A percentile compares a stretch with the other conserved stretches of the same genome.
These are phyloP conservation scores for Sphaerulina vaccinii DNA, from an alignment of 2,329 filamentous ascomycete genomes.

Conservation along the genomic window DNA sequence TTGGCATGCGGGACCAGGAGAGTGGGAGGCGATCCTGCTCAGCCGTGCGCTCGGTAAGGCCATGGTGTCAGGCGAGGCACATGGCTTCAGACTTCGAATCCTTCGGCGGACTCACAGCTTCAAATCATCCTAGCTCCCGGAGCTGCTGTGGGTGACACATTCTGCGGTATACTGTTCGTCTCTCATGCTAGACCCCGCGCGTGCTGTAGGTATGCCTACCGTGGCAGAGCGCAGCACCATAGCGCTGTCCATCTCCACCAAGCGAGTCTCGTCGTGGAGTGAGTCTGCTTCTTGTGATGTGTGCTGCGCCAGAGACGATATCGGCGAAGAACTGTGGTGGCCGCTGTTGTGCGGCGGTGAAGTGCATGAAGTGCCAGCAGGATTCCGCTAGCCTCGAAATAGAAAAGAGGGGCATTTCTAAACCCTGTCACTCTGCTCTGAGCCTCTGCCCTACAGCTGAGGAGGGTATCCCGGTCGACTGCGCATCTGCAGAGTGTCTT, in stretches of 20 bases:
- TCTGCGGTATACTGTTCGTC: constrained; percentile 2
- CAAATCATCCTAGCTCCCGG: neutral
- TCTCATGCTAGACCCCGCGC: neutral
- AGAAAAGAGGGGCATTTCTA: no score
- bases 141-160: constrained; percentile 9
- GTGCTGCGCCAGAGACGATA: neutral
- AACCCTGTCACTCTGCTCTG: no score
- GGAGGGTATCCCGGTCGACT: no score
- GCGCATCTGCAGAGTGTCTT: no score
- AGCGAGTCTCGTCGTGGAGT: neutral
- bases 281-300: neutral
- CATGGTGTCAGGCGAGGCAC: neutral
- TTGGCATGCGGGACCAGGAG: neutral
- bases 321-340: constrained; percentile 6
- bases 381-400: constrained; percentile 3
- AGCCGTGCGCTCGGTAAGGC: neutral
- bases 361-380: constrained; percentile 5
- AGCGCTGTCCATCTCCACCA: neutral
- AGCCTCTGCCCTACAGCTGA: no score
- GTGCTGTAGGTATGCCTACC: neutral
- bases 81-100: neutral
- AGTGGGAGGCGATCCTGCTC: neutral
- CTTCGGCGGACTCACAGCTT: neutral
- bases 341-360: neutral
- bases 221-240: constrained; percentile 14